A percentile compares a stretch with the other conserved stretches of the same genome.
Evolutionary conservation across 768 basidiomycete genomes (phyloP).

Genomic region (Amanita rubescens): DNA sequence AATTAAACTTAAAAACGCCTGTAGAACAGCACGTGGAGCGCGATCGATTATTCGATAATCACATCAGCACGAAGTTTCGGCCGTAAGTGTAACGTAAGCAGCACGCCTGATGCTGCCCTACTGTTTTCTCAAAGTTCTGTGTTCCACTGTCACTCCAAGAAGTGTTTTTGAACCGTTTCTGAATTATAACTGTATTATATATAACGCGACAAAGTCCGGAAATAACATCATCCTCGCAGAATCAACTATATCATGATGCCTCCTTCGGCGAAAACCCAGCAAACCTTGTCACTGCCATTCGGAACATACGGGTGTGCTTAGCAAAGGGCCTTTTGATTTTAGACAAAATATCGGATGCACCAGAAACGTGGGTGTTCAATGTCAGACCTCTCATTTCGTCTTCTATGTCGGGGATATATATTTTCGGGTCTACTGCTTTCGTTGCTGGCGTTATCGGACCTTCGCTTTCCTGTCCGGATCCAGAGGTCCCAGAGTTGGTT

Average conservation of each 20-base stretch:
- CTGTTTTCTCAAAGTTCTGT: no score
- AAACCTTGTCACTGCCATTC: conserved; percentile 30
- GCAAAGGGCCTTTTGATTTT: conserved; percentile 19
- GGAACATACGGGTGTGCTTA: conserved; percentile 26
- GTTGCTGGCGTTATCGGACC: conserved; percentile 45
- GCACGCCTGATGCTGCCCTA: no score
- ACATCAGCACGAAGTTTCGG: background rate
- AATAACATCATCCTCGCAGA: background rate
- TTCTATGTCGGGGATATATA: conserved; percentile 36
- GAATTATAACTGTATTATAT: no score
- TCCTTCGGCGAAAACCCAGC: conserved; percentile 25
- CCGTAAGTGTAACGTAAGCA: background rate
- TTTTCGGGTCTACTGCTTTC: conserved; percentile 30
- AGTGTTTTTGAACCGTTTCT: no score
- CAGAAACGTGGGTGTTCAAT: background rate
- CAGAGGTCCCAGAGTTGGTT: conserved; percentile 17
- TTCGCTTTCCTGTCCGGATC: conserved; percentile 29
- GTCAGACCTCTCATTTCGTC: conserved; percentile 26
- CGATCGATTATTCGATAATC: conserved; percentile 27
- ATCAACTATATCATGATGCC: conserved; percentile 12
- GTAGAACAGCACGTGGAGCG: conserved; percentile 33
- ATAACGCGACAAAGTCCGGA: background rate
- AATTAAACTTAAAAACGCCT: conserved; percentile 5
- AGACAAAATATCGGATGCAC: background rate
- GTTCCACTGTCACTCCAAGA: no score